Base-by-base conservation (phyloP, 306 rosid species). In the Vigna reflexopilosa region DNA sequence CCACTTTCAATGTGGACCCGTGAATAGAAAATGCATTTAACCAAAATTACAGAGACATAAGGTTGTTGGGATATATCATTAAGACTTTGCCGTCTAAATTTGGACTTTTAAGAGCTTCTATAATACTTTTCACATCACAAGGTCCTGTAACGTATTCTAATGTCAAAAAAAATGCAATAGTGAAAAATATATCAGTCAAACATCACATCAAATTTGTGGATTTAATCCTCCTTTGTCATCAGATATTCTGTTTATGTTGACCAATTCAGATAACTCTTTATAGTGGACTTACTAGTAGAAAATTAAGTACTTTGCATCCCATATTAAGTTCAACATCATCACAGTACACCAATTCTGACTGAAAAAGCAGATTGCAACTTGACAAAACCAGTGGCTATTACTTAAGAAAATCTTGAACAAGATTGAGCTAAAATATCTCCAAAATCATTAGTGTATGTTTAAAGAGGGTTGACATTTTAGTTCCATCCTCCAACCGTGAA, bases 381-480 rank as follows among this genome's bases (percentile, higher is more conserved):
- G n/a, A 2, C 38, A 11, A 26, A 57, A 57, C 17, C 12, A 5
- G 34, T 24, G 38, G 38, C 28, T 22, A 16, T 7, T 57, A 24
- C n/a, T 26, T 56, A 10, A 15, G 15, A 14, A 20, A 12, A 26
- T 34, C 2, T 58, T 11, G 38, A 16, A 28, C 7, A 14, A 26
- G 6, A 42, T 59, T 59, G 67, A 30, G 12, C 67, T 0, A 30
- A 28, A 30, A 59, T 1, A 14, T 28, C 5, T 17, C 20, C 11
- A 13, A 62, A 62, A 62, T 15, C 7, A 32, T 62, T 62, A 30
- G 10, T 51, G 68, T 17, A 1, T 19, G 32, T 20, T 73, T 45
- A 20, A 26, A 45, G 14, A 28, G 62, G 44, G 77, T 78, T 58
- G 71, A 78, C 82, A 68, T 58, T 78, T 57, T 34, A 6, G 48